Evolutionary conservation across 345 rosid species (phyloP), one percentile per base, ranked within the genome.

Genomic region (Triadica sebifera): DNA sequence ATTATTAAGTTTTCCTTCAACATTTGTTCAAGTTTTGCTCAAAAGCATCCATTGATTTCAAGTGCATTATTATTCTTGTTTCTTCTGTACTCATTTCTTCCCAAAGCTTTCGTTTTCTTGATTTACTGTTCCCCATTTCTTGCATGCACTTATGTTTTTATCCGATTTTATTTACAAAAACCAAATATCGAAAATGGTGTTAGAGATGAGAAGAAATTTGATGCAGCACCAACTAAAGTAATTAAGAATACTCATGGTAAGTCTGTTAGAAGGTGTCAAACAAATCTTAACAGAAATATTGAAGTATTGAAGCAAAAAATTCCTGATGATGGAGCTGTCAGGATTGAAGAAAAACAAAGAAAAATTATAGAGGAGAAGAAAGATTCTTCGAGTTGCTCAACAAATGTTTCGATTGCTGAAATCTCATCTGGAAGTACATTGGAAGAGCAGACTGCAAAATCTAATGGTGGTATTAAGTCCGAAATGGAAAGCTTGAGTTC

Each of bases 81-180:
- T 76, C n/a, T 81, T 37, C 73, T 95, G 55, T 90, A 84, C 46
- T 50, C 76, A 58, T 85, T 85, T 57, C 81, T 84, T 69, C 94
- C 97, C 38, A 78, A 81, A 52, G 67, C 86, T 71, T 90, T 95
- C 85, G 77, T 53, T 76, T 25, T 84, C 71, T 41, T 90, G 82
- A 37, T 90, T 65, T 91, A 63, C 63, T 67, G 86, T 76, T 77
- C 82, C 58, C 93, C 93, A 0, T 37, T 89, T 51, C n/a, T 89
- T 15, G 75, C 78, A 52, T 82, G 77, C 83, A 71, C 83, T 50
- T 63, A 64, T 29, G 73, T 84, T 67, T 75, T 69, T 29, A 59
- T 85, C 41, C 75, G 78, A 34, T 70, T 62, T 52, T 83, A 79
- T 74, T n/a, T 58, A 25, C 74, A 79, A 43, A 49, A 9, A 1